Evolutionary conservation across 2,329 filamentous ascomycete genomes (phyloP), one percentile per base, ranked within the genome.

Genomic region (Coniochaeta hoffmannii): DNA sequence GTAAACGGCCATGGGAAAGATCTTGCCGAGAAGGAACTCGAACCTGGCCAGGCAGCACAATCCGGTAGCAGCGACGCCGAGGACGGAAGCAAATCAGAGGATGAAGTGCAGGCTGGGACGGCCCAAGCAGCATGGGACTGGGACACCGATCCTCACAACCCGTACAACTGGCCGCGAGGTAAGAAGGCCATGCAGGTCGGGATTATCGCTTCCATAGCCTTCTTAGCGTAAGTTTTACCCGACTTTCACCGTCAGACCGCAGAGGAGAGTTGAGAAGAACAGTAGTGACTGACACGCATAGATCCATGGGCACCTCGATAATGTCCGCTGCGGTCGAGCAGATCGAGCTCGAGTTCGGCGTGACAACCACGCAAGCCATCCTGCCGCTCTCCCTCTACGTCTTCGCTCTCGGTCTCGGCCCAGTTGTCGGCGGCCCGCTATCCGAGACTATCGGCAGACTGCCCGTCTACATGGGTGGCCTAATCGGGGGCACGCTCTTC

Each of bases 351-450:
- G 72, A 80, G 7, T 88, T 88, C 64, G 60, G 73, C 46, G 73
- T 85, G 12, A 75, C 73, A 14, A 73, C 74, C 51, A 84, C 80
- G 1, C 73, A 76, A 8, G 79, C 83, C 0, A 70, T 87, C n/a
- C 68, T 87, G 0, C 79, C 80, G 0, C 66, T 87, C 0, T 78
- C 83, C 0, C 65, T 85, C 6, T 88, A 84, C 64, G 77, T 83
- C 6, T 67, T 86, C 10, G 83, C 82, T 0, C 73, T 87, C 0
- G 81, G 72, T 3, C 70, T 85, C 15, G 84, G 83, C 0, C 84
- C 85, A 7, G 68, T 86, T 52, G 58, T 84, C 14, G 79, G 79
- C 10, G 81, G 82, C 0, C 84, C 83, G 0, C 62, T 85, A 0
- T 83, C 78, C 51, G 85, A 87, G 63, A 77, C 73, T 0, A 68